Evolutionary conservation across 371 early-diverging fungal genomes (phyloP).

Genomic region (Gilbertella persicaria): DNA sequence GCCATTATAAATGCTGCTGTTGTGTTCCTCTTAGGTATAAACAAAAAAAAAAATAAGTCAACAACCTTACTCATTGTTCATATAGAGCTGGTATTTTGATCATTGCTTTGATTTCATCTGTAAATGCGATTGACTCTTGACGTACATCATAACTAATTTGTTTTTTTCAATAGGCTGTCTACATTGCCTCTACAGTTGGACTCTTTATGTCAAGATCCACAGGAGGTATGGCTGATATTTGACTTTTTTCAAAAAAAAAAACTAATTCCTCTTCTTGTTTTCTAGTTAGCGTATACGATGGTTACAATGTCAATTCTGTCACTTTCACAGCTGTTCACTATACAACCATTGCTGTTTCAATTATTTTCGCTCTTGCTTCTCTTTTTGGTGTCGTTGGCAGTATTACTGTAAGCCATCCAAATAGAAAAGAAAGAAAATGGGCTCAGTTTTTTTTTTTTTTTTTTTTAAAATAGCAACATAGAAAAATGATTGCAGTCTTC

Average conservation of each 20-base stretch:
- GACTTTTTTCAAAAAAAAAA: too few relatives aligned
- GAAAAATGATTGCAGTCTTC: constrained; percentile 26
- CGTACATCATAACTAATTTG: neutral
- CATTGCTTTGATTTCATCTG: constrained; percentile 30
- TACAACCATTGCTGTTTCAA: constrained; percentile 19
- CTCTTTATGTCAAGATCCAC: constrained; percentile 12
- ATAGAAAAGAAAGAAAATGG: neutral
- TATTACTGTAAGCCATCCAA: constrained; percentile 21
- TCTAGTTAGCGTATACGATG: neutral
- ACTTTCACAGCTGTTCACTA: constrained; percentile 14
- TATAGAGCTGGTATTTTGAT: constrained; percentile 32
- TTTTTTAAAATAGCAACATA: constrained; percentile 34
- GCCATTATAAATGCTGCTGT: constrained; percentile 27
- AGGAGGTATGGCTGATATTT: too few relatives aligned
- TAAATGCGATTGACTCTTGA: constrained; percentile 1
- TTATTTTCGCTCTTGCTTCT: constrained; percentile 27
- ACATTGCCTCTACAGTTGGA: constrained; percentile 14
- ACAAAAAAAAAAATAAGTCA: neutral
- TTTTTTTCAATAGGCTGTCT: constrained; percentile 16
- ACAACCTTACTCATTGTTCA: neutral
- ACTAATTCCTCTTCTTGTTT: neutral
- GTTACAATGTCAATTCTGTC: neutral
- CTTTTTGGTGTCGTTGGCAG: constrained; percentile 33
- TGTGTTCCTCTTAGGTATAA: constrained; percentile 30
- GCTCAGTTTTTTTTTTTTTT: constrained; percentile 4